phyloP scores from a whole-genome alignment of 2,329 filamentous ascomycete genomes.

The Penicillium sclerotigenum region DNA sequence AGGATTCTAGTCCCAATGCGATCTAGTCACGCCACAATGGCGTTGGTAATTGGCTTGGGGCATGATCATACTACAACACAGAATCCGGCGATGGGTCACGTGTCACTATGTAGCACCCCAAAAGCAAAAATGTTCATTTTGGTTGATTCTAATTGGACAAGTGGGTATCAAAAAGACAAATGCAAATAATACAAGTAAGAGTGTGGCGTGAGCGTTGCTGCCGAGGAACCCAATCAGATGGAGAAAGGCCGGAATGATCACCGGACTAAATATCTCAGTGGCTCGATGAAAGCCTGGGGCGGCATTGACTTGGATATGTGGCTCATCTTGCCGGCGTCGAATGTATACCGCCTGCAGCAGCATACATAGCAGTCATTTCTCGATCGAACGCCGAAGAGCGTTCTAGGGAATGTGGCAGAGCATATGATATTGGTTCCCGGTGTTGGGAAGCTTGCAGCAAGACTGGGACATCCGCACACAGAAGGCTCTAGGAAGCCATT shows the following conservation, averaged over 20 bases:
- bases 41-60: not conserved
- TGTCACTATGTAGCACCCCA: not conserved
- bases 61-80: not conserved
- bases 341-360: not conserved
- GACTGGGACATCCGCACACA: not conserved
- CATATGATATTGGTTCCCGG: not conserved
- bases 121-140: not conserved
- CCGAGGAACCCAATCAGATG: not conserved
- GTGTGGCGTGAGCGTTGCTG: not conserved
- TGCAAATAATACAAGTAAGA: slow-evolving; percentile 7
- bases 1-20: not conserved
- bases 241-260: not conserved
- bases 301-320: not conserved
- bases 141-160: slow-evolving; percentile 6
- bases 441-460: not conserved
- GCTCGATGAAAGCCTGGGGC: not conserved
- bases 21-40: slow-evolving; percentile 1
- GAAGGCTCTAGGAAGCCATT: not conserved
- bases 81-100: slow-evolving; percentile 2
- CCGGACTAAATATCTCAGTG: not conserved
- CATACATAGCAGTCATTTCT: not conserved
- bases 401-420: not conserved
- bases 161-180: slow-evolving; percentile 24
- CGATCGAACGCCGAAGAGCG: not conserved
- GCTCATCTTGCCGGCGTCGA: not conserved